Evolutionary conservation across 2,329 filamentous ascomycete species (phyloP).

Genomic region (Pseudogymnoascus sp.): DNA sequence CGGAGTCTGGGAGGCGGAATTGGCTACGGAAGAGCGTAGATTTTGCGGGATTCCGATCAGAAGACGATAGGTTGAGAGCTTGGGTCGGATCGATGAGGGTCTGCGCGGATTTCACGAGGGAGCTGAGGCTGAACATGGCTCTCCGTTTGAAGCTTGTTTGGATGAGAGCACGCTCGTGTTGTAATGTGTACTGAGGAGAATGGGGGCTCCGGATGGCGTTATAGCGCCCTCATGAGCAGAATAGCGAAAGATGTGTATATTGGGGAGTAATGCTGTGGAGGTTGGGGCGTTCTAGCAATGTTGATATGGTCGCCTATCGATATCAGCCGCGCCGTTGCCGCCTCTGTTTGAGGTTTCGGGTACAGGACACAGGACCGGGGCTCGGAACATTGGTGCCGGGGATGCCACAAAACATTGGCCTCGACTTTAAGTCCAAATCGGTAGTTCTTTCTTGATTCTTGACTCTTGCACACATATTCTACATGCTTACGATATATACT

Average conservation of each 20-base stretch:
- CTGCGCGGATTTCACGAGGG: constrained; percentile 90
- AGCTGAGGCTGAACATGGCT: constrained; percentile 58
- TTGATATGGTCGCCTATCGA: not conserved
- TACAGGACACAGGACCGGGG: not conserved
- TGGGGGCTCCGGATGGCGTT: not conserved
- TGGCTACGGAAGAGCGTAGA: constrained; percentile 88
- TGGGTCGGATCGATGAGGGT: constrained; percentile 87
- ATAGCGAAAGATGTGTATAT: not conserved
- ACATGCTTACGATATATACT: not conserved
- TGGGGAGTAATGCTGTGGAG: not conserved
- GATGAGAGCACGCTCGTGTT: not conserved
- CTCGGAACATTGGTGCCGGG: not conserved
- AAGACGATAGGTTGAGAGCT: constrained; percentile 61
- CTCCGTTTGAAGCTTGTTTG: constrained; percentile 19
- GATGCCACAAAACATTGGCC: not conserved
- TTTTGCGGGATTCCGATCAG: constrained; percentile 80
- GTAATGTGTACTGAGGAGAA: not conserved
- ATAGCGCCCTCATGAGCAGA: not conserved
- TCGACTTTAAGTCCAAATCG: not conserved
- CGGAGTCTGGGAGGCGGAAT: constrained; percentile 86
- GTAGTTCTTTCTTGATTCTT: not conserved
- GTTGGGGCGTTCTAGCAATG: not conserved
- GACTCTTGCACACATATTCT: not conserved
- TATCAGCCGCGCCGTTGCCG: not conserved
- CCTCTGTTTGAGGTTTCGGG: constrained; percentile 2